Evolutionary conservation across 352 stramenopile species (phyloP), one percentile per base, ranked within the genome.

Genomic region (Phytophthora quininea): DNA sequence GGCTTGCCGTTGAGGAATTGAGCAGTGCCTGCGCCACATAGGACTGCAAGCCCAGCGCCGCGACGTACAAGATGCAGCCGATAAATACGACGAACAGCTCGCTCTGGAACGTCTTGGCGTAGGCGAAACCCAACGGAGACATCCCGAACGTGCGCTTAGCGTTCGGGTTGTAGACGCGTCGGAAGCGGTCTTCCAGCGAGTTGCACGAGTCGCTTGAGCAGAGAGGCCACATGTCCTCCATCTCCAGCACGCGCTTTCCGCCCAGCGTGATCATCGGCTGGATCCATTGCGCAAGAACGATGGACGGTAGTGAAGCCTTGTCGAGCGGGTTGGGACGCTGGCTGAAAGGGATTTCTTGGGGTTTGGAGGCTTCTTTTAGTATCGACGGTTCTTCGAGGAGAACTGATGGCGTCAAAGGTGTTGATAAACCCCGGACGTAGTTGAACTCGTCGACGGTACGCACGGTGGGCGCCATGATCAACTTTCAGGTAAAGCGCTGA

Each of bases 281-380:
- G 38, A 90, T 48, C 81, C 81, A 90, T 62, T 71, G 79, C 35
- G 87, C 55, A 50, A 70, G 69, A n/a, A 80, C 53, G 56, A 78
- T 52, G 19, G 79, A 84, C 35, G 86, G 35, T 57, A 71, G 66
- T 40, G 73, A 79, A 32, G 66, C 72, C 9, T 33, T 47, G 3
- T 77, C 73, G 1, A 86, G 58, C 40, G 77, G 77, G 19, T 79
- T 80, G 15, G 66, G 46, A 1, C 64, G 45, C 43, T 54, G 40
- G 29, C 58, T 61, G 58, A 72, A 72, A 27, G 58, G 52, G 19
- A 24, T 24, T 24, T 24, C 19, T 24, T 24, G 19, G 19, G 19
- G 19, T 24, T 24, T 24, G 19, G 19, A 24, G 19, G 19, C 19
- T 24, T 24, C 19, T 24, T 24, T 24, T 24, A 24, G 19, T 24